Evolutionary conservation across 108 stramenopile species (phyloP).

Genomic region (Skeletonema tropicum): DNA sequence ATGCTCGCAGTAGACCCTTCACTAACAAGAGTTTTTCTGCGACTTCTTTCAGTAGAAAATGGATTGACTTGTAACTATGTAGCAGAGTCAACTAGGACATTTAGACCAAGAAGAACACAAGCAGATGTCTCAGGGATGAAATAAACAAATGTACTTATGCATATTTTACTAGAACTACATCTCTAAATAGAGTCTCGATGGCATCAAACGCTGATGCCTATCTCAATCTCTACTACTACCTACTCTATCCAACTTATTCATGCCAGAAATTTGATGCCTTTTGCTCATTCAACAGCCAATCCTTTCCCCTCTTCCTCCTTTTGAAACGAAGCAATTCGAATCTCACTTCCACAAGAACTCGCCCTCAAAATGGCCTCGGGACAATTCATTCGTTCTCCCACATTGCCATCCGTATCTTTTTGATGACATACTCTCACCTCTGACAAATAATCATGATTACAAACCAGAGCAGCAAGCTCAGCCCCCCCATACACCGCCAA

Average conservation of each 20-base stretch:
- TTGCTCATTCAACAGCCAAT: background rate
- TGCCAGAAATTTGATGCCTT: too few species aligned
- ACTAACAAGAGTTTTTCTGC: too few species aligned
- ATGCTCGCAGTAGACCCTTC: too few species aligned
- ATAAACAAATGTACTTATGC: too few species aligned
- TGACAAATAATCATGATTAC: constrained; percentile 47
- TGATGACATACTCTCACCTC: constrained; percentile 59
- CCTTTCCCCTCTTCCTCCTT: background rate
- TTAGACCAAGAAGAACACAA: too few species aligned
- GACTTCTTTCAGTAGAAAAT: too few species aligned
- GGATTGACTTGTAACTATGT: too few species aligned
- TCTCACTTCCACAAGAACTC: constrained; percentile 37
- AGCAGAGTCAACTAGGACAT: too few species aligned
- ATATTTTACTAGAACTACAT: too few species aligned
- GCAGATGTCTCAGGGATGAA: too few species aligned
- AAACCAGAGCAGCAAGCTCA: constrained; percentile 25
- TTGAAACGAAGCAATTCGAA: constrained; percentile 34
- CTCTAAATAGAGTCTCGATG: too few species aligned
- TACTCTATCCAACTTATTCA: background rate
- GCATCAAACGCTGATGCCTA: background rate
- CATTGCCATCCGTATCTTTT: constrained; percentile 32
- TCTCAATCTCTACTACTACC: background rate
- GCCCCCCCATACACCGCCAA: constrained; percentile 30
- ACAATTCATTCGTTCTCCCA: constrained; percentile 46
- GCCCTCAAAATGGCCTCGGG: constrained; percentile 40